Conservation (phyloP, 108 stramenopile genomes). For the Parietichytrium sp. region DNA sequence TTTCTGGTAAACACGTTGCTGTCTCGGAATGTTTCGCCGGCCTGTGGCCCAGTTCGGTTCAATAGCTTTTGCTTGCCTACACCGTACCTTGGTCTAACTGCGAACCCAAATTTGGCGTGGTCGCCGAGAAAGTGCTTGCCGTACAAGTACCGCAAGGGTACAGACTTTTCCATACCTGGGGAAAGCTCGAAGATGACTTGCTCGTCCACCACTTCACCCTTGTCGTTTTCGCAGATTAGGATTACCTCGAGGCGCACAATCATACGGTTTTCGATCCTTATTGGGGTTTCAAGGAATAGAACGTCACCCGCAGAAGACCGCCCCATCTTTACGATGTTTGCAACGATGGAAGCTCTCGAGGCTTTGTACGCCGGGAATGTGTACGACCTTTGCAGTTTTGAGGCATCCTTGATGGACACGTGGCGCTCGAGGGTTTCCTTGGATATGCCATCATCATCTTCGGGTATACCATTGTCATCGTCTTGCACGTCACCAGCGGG, state of each 20-base stretch:
- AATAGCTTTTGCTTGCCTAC: too few species aligned
- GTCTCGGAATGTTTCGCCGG: too few species aligned
- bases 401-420: too few species aligned
- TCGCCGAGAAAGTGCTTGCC: neutral
- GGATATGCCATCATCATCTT: too few species aligned
- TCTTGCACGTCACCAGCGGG: too few species aligned
- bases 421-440: too few species aligned
- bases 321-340: constrained; percentile 25
- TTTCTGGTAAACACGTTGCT: too few species aligned
- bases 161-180: neutral
- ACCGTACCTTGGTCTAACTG: neutral
- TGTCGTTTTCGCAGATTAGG: neutral
- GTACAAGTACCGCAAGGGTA: constrained; percentile 1
- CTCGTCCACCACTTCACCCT: neutral
- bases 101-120: neutral
- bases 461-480: too few species aligned
- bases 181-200: neutral
- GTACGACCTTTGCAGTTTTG: too few species aligned
- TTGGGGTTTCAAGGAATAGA: constrained; percentile 22
- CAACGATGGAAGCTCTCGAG: neutral
- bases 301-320: constrained; percentile 30
- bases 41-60: too few species aligned
- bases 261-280: constrained; percentile 8
- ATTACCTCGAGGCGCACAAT: neutral
- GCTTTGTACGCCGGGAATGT: too few species aligned